These are phyloP conservation scores for Solanum chacoense DNA, from an alignment of 305 asterid species.

Conservation along the genomic window DNA sequence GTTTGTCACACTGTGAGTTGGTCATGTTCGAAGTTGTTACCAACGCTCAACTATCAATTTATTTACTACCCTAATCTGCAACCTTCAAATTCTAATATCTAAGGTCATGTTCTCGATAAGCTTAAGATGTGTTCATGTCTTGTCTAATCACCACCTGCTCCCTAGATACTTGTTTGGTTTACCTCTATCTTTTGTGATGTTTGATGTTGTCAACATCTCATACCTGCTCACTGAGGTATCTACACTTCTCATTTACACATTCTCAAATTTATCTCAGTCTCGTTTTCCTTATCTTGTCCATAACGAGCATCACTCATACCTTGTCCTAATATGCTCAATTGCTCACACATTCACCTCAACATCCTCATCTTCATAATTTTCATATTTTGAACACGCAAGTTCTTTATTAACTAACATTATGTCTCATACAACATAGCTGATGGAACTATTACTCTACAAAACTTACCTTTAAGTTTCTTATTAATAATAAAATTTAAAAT, in stretches of 20 bases:
- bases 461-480: background rate
- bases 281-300: background rate
- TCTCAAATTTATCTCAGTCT: background rate
- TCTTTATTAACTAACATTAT: background rate
- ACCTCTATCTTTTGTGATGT: background rate
- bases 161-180: background rate
- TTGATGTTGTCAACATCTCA: background rate
- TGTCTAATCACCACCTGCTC: background rate
- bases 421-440: background rate
- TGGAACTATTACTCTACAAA: background rate
- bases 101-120: background rate
- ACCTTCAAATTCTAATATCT: background rate
- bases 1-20: background rate
- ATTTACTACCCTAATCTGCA: background rate
- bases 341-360: background rate
- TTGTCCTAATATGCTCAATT: background rate
- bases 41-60: background rate
- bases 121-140: background rate
- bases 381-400: background rate
- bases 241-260: background rate
- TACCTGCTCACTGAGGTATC: background rate
- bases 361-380: background rate
- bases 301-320: background rate
- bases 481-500: background rate
- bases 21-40: background rate